Conservation (phyloP, 2,329 filamentous ascomycete species). For the Trichophyton rubrum region DNA sequence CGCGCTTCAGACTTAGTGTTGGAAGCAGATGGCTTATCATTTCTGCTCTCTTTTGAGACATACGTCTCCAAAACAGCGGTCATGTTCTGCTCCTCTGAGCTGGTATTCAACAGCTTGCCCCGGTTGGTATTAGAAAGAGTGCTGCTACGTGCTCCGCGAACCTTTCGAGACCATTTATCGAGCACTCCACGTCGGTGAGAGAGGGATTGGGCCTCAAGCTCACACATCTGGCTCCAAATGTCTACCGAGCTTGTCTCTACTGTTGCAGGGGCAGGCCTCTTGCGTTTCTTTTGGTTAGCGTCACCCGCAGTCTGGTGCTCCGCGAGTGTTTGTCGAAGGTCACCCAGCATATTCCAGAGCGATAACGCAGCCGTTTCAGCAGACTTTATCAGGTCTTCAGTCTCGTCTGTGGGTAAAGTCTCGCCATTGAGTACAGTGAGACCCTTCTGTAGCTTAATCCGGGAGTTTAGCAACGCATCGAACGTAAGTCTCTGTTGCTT, state of each 20-base stretch:
- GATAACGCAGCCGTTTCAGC: conserved; percentile 77
- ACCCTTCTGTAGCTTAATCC: conserved; percentile 88
- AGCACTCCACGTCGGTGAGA: conserved; percentile 58
- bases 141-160: conserved; percentile 39
- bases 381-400: conserved; percentile 48
- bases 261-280: conserved; percentile 39
- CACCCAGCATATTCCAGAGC: conserved; percentile 60
- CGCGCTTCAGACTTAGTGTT: conserved; percentile 33
- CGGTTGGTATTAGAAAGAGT: conserved; percentile 39
- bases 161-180: conserved; percentile 82
- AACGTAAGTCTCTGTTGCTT: conserved; percentile 76
- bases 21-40: conserved; percentile 9
- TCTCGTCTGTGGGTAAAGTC: conserved; percentile 17
- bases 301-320: conserved; percentile 24
- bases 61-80: conserved; percentile 35
- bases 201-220: conserved; percentile 48
- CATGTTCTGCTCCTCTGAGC: conserved; percentile 40
- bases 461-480: conserved; percentile 74
- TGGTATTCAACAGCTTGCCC: conserved; percentile 48
- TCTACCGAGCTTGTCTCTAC: conserved; percentile 44
- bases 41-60: conserved; percentile 29
- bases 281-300: conserved; percentile 32
- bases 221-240: conserved; percentile 61
- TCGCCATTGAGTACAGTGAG: conserved; percentile 50
- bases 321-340: conserved; percentile 29